Evolutionary conservation across 192 early-diverging fungal species (phyloP).

Genomic region (Coemansia sp.): DNA sequence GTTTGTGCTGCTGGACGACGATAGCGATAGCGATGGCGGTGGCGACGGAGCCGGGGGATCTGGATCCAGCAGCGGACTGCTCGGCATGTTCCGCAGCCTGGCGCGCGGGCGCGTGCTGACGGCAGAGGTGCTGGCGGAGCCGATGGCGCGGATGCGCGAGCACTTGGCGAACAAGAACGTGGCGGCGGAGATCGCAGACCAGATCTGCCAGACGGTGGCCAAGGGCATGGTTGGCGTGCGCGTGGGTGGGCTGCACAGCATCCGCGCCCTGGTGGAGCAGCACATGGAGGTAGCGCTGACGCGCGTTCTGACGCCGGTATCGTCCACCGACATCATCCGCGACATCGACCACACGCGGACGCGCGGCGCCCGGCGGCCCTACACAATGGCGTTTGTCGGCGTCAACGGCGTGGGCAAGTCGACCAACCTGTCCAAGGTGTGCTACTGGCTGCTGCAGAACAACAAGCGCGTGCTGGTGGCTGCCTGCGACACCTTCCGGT

Average conservation of each 20-base stretch:
- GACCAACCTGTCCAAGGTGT: slow-evolving; percentile 92
- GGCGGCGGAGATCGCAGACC: slow-evolving; percentile 81
- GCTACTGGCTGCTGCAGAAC: slow-evolving; percentile 95
- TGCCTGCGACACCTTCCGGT: slow-evolving; percentile 95
- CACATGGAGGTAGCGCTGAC: slow-evolving; percentile 83
- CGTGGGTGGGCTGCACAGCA: slow-evolving; percentile 75
- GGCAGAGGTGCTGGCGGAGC: slow-evolving; percentile 70
- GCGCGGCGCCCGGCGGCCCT: slow-evolving; percentile 69
- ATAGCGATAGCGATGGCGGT: slow-evolving; percentile 49
- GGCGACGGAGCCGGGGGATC: slow-evolving; percentile 54
- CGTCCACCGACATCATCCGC: slow-evolving; percentile 87
- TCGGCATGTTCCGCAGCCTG: slow-evolving; percentile 72
- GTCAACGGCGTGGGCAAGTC: slow-evolving; percentile 96
- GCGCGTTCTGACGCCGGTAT: slow-evolving; percentile 84
- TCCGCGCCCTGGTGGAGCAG: slow-evolving; percentile 68
- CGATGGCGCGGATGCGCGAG: slow-evolving; percentile 86
- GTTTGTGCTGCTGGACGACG: slow-evolving; percentile 57
- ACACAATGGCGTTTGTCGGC: slow-evolving; percentile 89
- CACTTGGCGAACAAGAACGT: slow-evolving; percentile 94
- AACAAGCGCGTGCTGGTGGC: slow-evolving; percentile 86
- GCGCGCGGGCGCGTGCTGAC: slow-evolving; percentile 73
- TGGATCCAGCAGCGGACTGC: slow-evolving; percentile 48
- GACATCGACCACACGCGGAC: slow-evolving; percentile 74
- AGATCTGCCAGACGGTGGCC: slow-evolving; percentile 79
- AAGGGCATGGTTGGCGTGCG: slow-evolving; percentile 72